These are phyloP conservation scores for Hyaloperonospora arabidopsidis DNA, from an alignment of 352 stramenopile genomes.

Conservation along the genomic window DNA sequence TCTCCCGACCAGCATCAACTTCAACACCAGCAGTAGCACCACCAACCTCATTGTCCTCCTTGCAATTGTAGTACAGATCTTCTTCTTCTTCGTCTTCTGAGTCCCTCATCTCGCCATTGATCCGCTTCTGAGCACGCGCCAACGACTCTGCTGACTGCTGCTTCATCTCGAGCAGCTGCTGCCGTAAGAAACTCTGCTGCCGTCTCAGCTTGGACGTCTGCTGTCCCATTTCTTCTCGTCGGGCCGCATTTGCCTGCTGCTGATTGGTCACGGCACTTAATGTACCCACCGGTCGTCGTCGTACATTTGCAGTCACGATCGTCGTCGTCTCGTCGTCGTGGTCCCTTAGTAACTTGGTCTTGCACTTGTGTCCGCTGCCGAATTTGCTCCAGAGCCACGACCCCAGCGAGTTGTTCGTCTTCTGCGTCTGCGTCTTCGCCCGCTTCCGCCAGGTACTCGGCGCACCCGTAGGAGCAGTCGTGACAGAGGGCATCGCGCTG, in stretches of 20 bases:
- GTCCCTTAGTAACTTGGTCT: constrained; percentile 39
- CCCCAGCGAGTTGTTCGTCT: constrained; percentile 49
- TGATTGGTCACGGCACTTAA: constrained; percentile 35
- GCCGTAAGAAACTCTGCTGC: constrained; percentile 58
- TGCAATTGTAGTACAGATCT: constrained; percentile 13
- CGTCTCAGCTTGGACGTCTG: constrained; percentile 32
- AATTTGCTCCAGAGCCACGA: constrained; percentile 71
- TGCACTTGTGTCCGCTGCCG: constrained; percentile 40
- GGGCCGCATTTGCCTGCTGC: constrained; percentile 23
- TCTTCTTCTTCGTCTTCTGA: constrained; percentile 24
- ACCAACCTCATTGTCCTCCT: constrained; percentile 29
- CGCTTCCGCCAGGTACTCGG: constrained; percentile 45
- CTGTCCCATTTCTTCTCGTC: constrained; percentile 18
- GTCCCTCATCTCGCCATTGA: constrained; percentile 35
- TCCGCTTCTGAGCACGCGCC: constrained; percentile 33
- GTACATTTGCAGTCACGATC: constrained; percentile 19
- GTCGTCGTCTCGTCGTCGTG: constrained; percentile 45
- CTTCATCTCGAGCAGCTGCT: constrained; percentile 75
- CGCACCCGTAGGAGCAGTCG: not conserved
- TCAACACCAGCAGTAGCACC: constrained; percentile 29
- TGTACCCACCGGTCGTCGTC: constrained; percentile 31
- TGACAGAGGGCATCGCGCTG: constrained; percentile 19
- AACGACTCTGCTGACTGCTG: constrained; percentile 54
- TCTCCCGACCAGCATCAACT: constrained; percentile 27
- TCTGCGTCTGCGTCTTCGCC: constrained; percentile 47